phyloP scores from a whole-genome alignment of 73 alveolate genomes.

The Loxodes magnus region DNA sequence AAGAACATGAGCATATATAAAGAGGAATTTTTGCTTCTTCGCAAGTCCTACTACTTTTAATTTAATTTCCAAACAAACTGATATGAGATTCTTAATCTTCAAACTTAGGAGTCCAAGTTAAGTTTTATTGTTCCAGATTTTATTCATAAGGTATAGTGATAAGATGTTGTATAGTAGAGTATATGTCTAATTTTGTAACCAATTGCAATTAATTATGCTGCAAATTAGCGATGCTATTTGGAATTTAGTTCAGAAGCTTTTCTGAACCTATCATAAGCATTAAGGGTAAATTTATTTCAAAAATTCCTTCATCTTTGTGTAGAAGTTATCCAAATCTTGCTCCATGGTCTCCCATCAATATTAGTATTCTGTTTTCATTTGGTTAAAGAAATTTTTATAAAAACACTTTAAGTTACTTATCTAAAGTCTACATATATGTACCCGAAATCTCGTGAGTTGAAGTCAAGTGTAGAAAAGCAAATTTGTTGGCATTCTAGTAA shows the following conservation, averaged over 20 bases:
- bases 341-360: conserved; percentile 13
- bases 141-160: conserved; percentile 1
- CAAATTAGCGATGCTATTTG: background rate
- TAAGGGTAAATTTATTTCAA: background rate
- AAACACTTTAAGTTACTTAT: background rate
- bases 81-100: too few relatives aligned
- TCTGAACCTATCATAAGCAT: background rate
- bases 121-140: too few relatives aligned
- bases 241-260: background rate
- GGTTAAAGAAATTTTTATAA: background rate
- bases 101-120: too few relatives aligned
- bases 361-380: background rate
- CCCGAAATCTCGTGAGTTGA: conserved; percentile 12
- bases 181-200: background rate
- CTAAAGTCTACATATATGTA: background rate
- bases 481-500: conserved; percentile 7
- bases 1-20: too few relatives aligned
- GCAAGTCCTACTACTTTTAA: too few relatives aligned
- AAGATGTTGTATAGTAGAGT: conserved; percentile 2
- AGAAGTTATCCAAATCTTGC: conserved; percentile 1
- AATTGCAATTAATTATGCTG: background rate
- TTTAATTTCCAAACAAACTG: too few relatives aligned
- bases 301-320: background rate
- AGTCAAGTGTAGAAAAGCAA: background rate
- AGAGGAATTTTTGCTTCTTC: too few relatives aligned